Evolutionary conservation across 2,329 filamentous ascomycete species (phyloP), one percentile per base, ranked within the genome.

Genomic region (Thelonectria blattea): DNA sequence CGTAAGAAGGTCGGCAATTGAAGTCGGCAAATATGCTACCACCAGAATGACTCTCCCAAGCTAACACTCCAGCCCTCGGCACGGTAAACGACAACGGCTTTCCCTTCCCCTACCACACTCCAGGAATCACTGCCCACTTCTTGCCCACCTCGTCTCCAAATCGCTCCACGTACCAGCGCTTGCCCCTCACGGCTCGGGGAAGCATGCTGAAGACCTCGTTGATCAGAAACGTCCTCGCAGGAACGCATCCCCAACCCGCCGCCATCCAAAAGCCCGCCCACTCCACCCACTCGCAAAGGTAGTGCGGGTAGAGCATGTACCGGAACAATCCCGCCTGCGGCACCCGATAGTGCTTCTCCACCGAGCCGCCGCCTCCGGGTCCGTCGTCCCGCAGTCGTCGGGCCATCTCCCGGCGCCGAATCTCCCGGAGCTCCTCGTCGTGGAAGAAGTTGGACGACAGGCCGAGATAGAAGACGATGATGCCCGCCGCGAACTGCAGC

Each of bases 201-300:
- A 96, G 75, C 94, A 98, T 99, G 9, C 91, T 89, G n/a, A 88
- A 78, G 52, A 99, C 79, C 78, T 97, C 93, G 74, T 97, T 98
- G 49, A 96, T 65, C 46, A 97, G 71, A 73, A 98, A 98, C 52
- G 85, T 85, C 70, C 93, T 81, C 22, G 92, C 94, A 0, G 95
- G 94, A 49, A 86, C 79, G 72, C 89, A 92, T 5, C 79, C 76
- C 78, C 81, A 85, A 1, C 88, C 88, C 58, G 88, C 85, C 67
- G 91, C 85, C 75, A 97, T 85, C 81, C 89, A 93, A 75, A 93
- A 99, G 0, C 95, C 95, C 3, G 85, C 76, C 95, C 95, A 99
- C 81, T 99, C 95, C 54, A 97, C 75, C 95, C 95, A 99, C 79
- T 99, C 95, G 73, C 89, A 91, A n/a, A 96, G 82, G 75, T 97